A percentile compares a stretch with the other conserved stretches of the same genome.
phyloP scores from a whole-genome alignment of 2,329 filamentous ascomycete species.

The Mariannaea elegans region DNA sequence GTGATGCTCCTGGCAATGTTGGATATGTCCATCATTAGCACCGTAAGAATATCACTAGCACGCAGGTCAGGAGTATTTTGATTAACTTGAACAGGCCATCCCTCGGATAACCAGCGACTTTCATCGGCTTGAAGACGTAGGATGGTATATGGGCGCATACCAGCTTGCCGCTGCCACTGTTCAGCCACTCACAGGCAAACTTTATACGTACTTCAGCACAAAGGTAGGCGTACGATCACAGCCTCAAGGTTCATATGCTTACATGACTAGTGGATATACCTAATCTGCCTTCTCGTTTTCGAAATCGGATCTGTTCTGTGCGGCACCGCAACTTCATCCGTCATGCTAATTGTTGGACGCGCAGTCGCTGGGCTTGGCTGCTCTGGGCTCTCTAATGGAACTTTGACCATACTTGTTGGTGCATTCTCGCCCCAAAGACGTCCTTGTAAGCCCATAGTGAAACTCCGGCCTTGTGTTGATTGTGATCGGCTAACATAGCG shows the following conservation, averaged over 20 bases:
- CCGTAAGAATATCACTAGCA: conserved; percentile 48
- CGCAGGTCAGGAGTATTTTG: too few relatives aligned
- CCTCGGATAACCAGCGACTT: conserved; percentile 59
- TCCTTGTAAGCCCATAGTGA: conserved; percentile 21
- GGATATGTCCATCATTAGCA: conserved; percentile 60
- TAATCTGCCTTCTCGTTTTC: conserved; percentile 29
- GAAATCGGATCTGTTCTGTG: conserved; percentile 35
- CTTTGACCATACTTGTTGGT: conserved; percentile 28
- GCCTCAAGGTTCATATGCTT: background rate
- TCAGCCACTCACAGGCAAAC: conserved; percentile 58
- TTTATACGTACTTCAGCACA: conserved; percentile 55
- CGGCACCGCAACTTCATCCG: conserved; percentile 25
- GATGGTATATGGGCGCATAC: conserved; percentile 20
- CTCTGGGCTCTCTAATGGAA: conserved; percentile 30
- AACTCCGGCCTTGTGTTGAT: too few relatives aligned
- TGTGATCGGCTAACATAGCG: background rate
- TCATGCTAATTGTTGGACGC: conserved; percentile 34
- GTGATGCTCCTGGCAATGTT: conserved; percentile 56
- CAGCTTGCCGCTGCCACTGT: conserved; percentile 50
- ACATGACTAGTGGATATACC: conserved; percentile 22
- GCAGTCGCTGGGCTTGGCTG: conserved; percentile 30
- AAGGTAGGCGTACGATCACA: conserved; percentile 43
- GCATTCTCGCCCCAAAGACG: conserved; percentile 27
- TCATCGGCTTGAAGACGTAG: conserved; percentile 48
- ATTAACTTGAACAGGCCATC: conserved; percentile 44